Conservation (phyloP, 306 rosid genomes). For the Rubus idaeus region DNA sequence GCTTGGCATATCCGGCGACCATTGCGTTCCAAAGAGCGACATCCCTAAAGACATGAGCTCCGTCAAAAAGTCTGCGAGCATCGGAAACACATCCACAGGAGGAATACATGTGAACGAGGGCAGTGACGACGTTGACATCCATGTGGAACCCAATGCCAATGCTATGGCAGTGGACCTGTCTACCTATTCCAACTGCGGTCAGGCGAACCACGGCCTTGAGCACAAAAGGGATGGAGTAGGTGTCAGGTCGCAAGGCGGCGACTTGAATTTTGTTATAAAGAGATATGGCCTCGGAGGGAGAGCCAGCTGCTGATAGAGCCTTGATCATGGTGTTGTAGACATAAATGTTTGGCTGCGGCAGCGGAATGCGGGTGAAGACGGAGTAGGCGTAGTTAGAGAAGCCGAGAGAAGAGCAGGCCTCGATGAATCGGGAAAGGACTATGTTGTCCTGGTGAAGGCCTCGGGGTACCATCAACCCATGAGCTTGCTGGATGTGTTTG, state of each 20-base stretch:
- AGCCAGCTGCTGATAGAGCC: slow-evolving; percentile 28
- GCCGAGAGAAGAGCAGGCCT: slow-evolving; percentile 43
- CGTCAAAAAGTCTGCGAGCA: slow-evolving; percentile 60
- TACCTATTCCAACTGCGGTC: slow-evolving; percentile 27
- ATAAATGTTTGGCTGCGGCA: slow-evolving; percentile 26
- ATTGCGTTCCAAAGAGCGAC: slow-evolving; percentile 54
- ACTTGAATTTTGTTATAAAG: slow-evolving; percentile 31
- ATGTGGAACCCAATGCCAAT: slow-evolving; percentile 41
- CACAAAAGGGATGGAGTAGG: slow-evolving; percentile 58
- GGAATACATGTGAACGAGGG: slow-evolving; percentile 60
- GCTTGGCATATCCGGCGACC: slow-evolving; percentile 55
- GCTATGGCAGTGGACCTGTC: slow-evolving; percentile 51
- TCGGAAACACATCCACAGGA: slow-evolving; percentile 35
- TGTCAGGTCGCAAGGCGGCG: slow-evolving; percentile 41
- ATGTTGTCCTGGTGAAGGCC: slow-evolving; percentile 44
- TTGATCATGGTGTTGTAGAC: slow-evolving; percentile 50
- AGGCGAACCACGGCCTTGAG: slow-evolving; percentile 47
- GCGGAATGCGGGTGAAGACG: slow-evolving; percentile 29
- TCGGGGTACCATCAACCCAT: slow-evolving; percentile 39
- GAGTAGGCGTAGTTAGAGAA: slow-evolving; percentile 44
- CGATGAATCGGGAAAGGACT: slow-evolving; percentile 45
- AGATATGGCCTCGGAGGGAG: slow-evolving; percentile 34
- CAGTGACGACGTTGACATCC: slow-evolving; percentile 30
- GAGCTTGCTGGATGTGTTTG: slow-evolving; percentile 50
- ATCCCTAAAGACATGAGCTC: slow-evolving; percentile 5